These are phyloP conservation scores for Psilocybe mexicana DNA, from an alignment of 1,284 basidiomycete species.

Conservation along the genomic window DNA sequence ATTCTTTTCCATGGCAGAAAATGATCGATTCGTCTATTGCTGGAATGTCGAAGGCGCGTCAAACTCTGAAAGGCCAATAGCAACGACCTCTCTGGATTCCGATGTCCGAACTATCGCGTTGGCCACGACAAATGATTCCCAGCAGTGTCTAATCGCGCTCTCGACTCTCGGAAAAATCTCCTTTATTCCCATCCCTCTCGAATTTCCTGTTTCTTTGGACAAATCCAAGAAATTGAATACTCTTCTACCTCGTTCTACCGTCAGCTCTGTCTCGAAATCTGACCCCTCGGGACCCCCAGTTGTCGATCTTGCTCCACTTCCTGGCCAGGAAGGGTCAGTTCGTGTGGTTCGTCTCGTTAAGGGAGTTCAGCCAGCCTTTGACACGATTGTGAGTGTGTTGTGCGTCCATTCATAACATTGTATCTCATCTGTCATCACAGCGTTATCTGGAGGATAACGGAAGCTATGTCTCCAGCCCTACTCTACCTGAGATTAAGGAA, in stretches of 20 bases:
- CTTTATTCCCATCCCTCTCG: slow-evolving; percentile 59
- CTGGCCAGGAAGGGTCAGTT: slow-evolving; percentile 46
- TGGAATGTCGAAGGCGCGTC: slow-evolving; percentile 51
- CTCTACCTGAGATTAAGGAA: slow-evolving; percentile 48
- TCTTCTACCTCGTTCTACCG: slow-evolving; percentile 50
- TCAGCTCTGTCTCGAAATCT: slow-evolving; percentile 44
- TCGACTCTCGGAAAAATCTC: slow-evolving; percentile 69
- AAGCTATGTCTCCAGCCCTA: slow-evolving; percentile 57
- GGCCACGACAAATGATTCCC: slow-evolving; percentile 32
- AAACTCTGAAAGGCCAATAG: slow-evolving; percentile 56
- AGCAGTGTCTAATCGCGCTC: slow-evolving; percentile 55
- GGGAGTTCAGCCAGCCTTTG: slow-evolving; percentile 70
- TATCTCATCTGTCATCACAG: slow-evolving; percentile 30
- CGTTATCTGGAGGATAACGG: slow-evolving; percentile 56
- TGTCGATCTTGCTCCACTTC: slow-evolving; percentile 43
- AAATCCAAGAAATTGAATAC: slow-evolving; percentile 49
- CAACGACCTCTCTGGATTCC: slow-evolving; percentile 69
- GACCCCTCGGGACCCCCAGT: slow-evolving; percentile 40
- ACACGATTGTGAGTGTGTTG: slow-evolving; percentile 53
- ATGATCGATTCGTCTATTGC: slow-evolving; percentile 74
- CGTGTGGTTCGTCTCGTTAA: slow-evolving; percentile 63
- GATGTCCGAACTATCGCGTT: slow-evolving; percentile 59
- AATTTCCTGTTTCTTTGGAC: slow-evolving; percentile 41
- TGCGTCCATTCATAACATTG: background rate
- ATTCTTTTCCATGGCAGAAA: slow-evolving; percentile 74